Evolutionary conservation across 1,284 basidiomycete species (phyloP).

Genomic region (Microbotryum scabiosae): DNA sequence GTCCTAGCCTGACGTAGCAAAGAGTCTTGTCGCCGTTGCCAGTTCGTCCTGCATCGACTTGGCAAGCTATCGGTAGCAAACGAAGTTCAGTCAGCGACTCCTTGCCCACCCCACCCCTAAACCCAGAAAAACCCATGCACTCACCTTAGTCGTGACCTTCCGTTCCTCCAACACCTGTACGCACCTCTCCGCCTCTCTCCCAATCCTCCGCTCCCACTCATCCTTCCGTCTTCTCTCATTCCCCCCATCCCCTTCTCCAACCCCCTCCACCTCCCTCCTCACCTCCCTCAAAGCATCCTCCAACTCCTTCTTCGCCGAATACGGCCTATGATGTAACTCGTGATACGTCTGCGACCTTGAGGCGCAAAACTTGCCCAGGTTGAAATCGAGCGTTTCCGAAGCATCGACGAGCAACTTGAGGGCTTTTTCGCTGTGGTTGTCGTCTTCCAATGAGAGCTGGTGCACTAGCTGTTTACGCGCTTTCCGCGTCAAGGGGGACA

Average conservation of each 20-base stretch:
- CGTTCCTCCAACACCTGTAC: not conserved
- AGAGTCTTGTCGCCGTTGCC: no score
- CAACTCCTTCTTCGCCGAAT: not conserved
- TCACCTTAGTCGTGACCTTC: not conserved
- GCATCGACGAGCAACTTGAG: no score
- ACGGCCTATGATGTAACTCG: constrained; percentile 6
- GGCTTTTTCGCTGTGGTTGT: not conserved
- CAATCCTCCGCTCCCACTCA: no score
- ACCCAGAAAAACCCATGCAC: not conserved
- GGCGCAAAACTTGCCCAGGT: not conserved
- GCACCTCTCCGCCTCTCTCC: constrained; percentile 7
- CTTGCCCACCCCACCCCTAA: no score
- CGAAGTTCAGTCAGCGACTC: no score
- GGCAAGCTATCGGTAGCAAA: no score
- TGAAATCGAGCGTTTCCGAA: not conserved
- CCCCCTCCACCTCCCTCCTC: no score
- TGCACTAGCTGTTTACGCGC: not conserved
- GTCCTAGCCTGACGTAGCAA: no score
- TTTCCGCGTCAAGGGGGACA: constrained; percentile 1
- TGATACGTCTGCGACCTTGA: constrained; percentile 2
- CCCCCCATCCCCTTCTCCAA: not conserved
- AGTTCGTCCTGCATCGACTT: no score
- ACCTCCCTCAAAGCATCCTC: not conserved
- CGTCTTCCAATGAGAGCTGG: not conserved
- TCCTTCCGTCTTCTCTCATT: not conserved